Percentiles rank a stretch among this genome's conserved stretches.
phyloP scores from a whole-genome alignment of 164 flowering plant species.

The Liriodendron chinense region DNA sequence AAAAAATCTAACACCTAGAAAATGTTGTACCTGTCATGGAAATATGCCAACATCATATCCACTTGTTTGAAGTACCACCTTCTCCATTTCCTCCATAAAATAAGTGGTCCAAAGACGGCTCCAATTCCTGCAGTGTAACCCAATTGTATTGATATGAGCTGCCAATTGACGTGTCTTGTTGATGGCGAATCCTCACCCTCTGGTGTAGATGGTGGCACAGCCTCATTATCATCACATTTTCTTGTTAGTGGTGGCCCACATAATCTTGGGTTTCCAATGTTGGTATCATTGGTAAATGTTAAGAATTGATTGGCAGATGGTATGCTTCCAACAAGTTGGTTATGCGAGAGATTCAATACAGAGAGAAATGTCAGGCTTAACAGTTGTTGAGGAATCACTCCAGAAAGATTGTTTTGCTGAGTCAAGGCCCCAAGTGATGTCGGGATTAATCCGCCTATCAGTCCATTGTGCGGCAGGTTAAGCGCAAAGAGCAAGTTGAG shows the following conservation, averaged over 20 bases:
- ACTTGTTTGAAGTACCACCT: neutral
- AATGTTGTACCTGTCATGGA: neutral
- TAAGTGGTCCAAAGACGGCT: neutral
- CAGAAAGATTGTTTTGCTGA: constrained; percentile 4
- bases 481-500: constrained; percentile 2
- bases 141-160: neutral
- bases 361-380: constrained; percentile 10
- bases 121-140: neutral
- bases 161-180: neutral
- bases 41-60: neutral
- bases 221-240: neutral
- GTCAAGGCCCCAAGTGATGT: neutral
- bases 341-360: constrained; percentile 12
- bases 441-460: constrained; percentile 13
- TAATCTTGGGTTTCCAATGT: constrained; percentile 7
- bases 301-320: constrained; percentile 13
- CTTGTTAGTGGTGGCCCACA: constrained; percentile 14
- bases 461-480: constrained; percentile 4
- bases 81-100: neutral
- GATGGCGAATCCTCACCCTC: neutral
- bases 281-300: constrained; percentile 7
- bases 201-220: neutral
- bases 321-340: constrained; percentile 11
- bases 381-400: constrained; percentile 15
- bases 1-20: neutral